Base-by-base conservation (phyloP, 2,329 filamentous ascomycete genomes). In the Xylariaceae sp. region DNA sequence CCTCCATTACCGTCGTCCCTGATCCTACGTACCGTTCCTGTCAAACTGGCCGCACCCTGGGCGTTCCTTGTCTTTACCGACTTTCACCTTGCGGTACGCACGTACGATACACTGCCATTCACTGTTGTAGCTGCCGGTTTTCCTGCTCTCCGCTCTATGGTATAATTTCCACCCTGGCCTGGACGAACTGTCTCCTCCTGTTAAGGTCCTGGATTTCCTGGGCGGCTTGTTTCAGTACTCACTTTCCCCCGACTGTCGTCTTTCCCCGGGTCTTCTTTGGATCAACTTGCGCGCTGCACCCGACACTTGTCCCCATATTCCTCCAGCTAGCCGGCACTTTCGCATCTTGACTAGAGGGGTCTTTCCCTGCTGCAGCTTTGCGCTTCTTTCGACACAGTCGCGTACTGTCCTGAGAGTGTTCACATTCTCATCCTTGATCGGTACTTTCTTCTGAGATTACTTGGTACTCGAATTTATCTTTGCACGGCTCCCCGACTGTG, bases 181-280 rank as follows among this genome's bases (percentile, higher is more conserved):
- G 22, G 6, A 26, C 22, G 11, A 26, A 26, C 22, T n/a, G n/a
- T n/a, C n/a, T 6, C 11, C 22, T 26, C 22, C 11, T 26, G 36
- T 43, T 40, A 41, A 43, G 41, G 39, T 42, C 30, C 29, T 39
- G 39, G 29, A 26, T 6, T 45, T 50, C 47, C 50, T 49, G 50
- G 47, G 45, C 50, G 43, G 38, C 49, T 50, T 46, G 43, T 44
- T 50, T 44, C 45, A 40, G 50, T 54, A 44, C 39, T 48, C 32
- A 37, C 38, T 39, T 41, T 37, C 47, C 39, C 37, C 41, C 29
- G 31, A 24, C 13, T 43, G 38, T 24, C 22, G n/a, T n/a, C 33
- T 44, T 49, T 43, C 48, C 48, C 48, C 44, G 48, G 50, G 48
- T 53, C 45, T 53, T 49, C 46, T 37, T 42, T 42, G 48, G 40